phyloP scores from a whole-genome alignment of 306 rosid genomes.

The Vigna radiata region DNA sequence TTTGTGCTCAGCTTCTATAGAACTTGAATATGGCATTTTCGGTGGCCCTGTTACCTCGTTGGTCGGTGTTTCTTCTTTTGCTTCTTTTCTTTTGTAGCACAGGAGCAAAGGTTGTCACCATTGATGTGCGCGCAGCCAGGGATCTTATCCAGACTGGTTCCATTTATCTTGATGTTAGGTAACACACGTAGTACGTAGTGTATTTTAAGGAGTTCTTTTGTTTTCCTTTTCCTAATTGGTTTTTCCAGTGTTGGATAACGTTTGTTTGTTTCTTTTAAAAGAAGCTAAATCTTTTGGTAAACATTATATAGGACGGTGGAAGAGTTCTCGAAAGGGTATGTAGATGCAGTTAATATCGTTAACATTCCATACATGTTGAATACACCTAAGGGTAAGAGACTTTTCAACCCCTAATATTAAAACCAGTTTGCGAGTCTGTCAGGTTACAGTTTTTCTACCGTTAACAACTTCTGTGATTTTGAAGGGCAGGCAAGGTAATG shows the following conservation, averaged over 20 bases:
- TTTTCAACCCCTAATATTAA: not conserved
- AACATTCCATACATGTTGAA: conserved; percentile 80
- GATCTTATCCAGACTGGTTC: conserved; percentile 64
- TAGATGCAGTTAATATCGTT: conserved; percentile 61
- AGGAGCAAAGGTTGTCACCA: conserved; percentile 59
- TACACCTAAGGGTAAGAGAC: conserved; percentile 63
- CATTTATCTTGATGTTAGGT: conserved; percentile 83
- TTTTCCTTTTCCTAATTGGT: too few species aligned
- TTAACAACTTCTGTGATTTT: conserved; percentile 8
- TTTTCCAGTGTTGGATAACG: not conserved
- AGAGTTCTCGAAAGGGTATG: conserved; percentile 75
- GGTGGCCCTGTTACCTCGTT: conserved; percentile 41
- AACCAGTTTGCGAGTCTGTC: not conserved
- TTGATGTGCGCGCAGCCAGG: conserved; percentile 70
- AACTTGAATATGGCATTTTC: conserved; percentile 49
- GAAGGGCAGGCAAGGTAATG: conserved; percentile 65
- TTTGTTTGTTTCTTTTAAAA: not conserved
- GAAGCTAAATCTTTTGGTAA: conserved; percentile 22
- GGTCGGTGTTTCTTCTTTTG: conserved; percentile 41
- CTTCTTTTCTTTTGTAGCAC: conserved; percentile 50
- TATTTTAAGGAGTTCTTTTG: not conserved
- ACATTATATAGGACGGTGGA: conserved; percentile 64
- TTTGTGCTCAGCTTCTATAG: conserved; percentile 49
- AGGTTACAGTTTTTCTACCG: not conserved
- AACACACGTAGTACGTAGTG: not conserved